Conservation (phyloP, 108 stramenopile genomes). For the Cyclostephanos tholiformis region DNA sequence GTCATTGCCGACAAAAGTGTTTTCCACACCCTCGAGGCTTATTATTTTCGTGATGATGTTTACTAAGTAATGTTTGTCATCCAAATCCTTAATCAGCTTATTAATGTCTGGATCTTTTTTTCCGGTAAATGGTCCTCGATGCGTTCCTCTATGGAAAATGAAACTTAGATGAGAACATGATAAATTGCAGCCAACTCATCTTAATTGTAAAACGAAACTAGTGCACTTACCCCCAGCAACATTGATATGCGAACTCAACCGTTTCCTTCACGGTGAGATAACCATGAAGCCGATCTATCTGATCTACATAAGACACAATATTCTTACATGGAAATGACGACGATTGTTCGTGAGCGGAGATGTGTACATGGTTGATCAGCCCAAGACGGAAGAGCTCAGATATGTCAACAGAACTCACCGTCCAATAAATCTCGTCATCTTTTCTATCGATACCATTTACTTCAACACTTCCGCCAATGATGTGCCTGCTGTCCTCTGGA, state of each 20-base stretch:
- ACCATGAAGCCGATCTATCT: slow-evolving; percentile 11
- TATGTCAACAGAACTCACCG: neutral
- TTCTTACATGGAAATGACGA: neutral
- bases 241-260: slow-evolving; percentile 72
- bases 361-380: neutral
- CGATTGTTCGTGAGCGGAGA: neutral
- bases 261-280: slow-evolving; percentile 64
- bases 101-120: slow-evolving; percentile 13
- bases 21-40: slow-evolving; percentile 69
- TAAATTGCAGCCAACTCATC: neutral
- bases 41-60: slow-evolving; percentile 49
- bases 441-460: neutral
- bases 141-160: slow-evolving; percentile 21
- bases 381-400: neutral
- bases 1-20: slow-evolving; percentile 81
- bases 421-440: neutral
- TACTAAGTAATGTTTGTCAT: slow-evolving; percentile 45
- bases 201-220: slow-evolving; percentile 3
- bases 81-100: slow-evolving; percentile 16
- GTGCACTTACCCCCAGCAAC: slow-evolving; percentile 47
- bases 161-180: neutral
- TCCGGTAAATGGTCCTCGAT: slow-evolving; percentile 24
- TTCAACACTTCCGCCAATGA: neutral
- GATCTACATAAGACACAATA: slow-evolving; percentile 9
- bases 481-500: neutral